These are phyloP conservation scores for Fusarium chuoi DNA, from an alignment of 2,329 filamentous ascomycete species.

Conservation along the genomic window DNA sequence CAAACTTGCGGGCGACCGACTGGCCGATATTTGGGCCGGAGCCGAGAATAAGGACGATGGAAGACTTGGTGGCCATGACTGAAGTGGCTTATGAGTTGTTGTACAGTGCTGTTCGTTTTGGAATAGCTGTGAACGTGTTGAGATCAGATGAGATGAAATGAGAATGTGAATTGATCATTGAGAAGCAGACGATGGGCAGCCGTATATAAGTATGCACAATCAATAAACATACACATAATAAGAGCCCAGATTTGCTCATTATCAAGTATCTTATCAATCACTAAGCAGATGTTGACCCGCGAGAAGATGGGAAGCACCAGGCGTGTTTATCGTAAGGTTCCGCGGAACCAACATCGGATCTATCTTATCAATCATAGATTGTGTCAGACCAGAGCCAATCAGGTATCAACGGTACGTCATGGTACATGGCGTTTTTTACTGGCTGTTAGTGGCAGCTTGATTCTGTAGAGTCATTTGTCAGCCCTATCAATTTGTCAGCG, in stretches of 20 bases:
- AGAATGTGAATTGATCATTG: fast-evolving
- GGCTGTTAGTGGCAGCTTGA: too few relatives aligned
- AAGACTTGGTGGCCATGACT: conserved; percentile 5
- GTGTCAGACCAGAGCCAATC: neutral
- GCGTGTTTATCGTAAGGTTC: neutral
- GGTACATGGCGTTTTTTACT: neutral
- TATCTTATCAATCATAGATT: neutral
- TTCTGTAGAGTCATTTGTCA: neutral
- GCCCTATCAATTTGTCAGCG: neutral
- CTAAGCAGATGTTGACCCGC: neutral
- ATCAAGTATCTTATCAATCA: neutral
- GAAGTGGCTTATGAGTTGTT: neutral
- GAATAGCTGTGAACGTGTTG: neutral
- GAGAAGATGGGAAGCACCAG: neutral
- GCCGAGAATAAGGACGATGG: conserved; percentile 40
- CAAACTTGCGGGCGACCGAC: conserved; percentile 36
- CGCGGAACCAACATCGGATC: neutral
- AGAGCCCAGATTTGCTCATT: neutral
- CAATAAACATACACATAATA: too few relatives aligned
- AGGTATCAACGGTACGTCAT: too few relatives aligned
- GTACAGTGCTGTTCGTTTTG: fast-evolving
- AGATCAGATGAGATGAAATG: neutral
- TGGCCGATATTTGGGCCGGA: conserved; percentile 42
- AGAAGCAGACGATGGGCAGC: fast-evolving
- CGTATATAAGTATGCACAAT: fast-evolving